phyloP scores from a whole-genome alignment of 257 asterid species.

The Echites panduratus region DNA sequence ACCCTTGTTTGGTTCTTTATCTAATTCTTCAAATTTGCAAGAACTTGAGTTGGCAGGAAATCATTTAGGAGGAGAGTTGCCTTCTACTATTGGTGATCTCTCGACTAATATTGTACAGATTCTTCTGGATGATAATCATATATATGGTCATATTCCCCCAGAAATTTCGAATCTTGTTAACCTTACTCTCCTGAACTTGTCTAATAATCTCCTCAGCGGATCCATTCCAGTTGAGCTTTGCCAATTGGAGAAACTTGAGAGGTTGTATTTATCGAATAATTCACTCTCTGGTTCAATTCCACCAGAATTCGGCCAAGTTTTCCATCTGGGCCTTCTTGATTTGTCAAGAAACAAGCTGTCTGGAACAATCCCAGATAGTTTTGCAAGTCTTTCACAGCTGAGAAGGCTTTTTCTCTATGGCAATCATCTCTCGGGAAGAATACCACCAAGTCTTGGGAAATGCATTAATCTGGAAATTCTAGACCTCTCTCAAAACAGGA shows the following conservation, averaged over 20 bases:
- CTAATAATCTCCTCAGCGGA: constrained; percentile 66
- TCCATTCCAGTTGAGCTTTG: constrained; percentile 54
- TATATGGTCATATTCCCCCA: constrained; percentile 59
- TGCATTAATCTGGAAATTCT: constrained; percentile 66
- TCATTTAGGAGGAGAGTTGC: constrained; percentile 59
- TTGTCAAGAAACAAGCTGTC: constrained; percentile 67
- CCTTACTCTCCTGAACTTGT: constrained; percentile 61
- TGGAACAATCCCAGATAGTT: constrained; percentile 58
- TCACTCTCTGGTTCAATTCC: constrained; percentile 59
- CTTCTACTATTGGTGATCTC: constrained; percentile 64
- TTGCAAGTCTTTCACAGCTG: constrained; percentile 56
- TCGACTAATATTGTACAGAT: constrained; percentile 45
- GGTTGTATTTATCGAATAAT: constrained; percentile 56
- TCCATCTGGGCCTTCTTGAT: constrained; percentile 75
- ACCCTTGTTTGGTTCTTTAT: constrained; percentile 55
- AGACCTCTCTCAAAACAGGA: constrained; percentile 58
- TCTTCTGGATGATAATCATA: constrained; percentile 54
- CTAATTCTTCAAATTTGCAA: constrained; percentile 48
- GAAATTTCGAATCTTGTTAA: constrained; percentile 50
- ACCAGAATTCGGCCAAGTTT: constrained; percentile 41
- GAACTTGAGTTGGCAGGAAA: constrained; percentile 73
- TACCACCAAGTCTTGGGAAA: constrained; percentile 58
- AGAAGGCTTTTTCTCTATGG: constrained; percentile 47
- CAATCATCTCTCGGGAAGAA: constrained; percentile 52
- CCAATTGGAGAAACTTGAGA: constrained; percentile 47